Base-by-base conservation (phyloP, 1,284 basidiomycete species). In the Golubevia pallescens region DNA sequence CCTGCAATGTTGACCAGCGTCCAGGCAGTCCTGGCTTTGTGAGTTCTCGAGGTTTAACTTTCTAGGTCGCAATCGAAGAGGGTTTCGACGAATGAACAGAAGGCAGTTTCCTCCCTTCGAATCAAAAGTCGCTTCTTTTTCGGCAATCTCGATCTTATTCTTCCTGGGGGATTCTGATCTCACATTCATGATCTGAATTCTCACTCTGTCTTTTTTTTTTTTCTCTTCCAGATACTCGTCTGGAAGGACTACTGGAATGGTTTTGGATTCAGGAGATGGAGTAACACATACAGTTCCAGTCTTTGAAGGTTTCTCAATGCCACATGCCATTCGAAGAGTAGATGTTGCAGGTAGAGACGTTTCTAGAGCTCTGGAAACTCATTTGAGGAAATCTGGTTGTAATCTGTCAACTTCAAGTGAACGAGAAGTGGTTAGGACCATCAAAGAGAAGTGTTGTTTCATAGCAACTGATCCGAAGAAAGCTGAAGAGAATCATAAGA, bases 261-360 rank as follows among this genome's bases (percentile, higher is more conserved):
- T 99, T 2, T 89, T 99, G 14, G 97, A 99, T 86, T 98, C 97
- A 2, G 97, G 97, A 10, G 97, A 99, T 84, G 97, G 97, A 21
- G 97, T 99, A 1, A 98, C 97, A 20, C 97, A 99, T 77, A 94
- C 97, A 2, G 97, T 99, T 2, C 97, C 97, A 2, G 97, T 99
- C 8, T 99, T 97, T 81, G 97, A 99, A 86, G 97, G 97, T 0
- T 99, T 99, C 88, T 95, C 94, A 7, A 97, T 99, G 93, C 95
- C 96, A 48, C 94, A 99, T 84, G 96, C 97, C 48, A 96, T 99
- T 74, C 91, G 95, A 62, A 88, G 97, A 79, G 92, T 98, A 65
- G 97, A 99, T 86, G 90, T 99, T 4, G 97, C 97, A 21, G 97
- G 97, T 76, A 89, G 95, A 91, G 94, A 86, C 77, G 88, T 80